A percentile compares a stretch with the other conserved stretches of the same genome.
Evolutionary conservation across 78 protist genomes (phyloP).

Genomic region (Dictyostelium purpureum): DNA sequence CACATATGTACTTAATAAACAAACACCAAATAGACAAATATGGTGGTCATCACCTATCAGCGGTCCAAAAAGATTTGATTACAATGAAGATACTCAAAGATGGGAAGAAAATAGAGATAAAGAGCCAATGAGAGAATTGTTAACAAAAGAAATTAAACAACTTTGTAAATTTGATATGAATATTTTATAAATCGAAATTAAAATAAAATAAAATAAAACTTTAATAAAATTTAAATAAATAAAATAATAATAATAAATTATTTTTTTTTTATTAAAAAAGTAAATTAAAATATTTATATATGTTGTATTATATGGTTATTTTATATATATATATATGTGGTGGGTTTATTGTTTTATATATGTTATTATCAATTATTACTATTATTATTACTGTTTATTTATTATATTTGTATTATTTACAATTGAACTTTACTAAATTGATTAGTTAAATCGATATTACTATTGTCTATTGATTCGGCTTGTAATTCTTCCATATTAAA

Average conservation of each 20-base stretch:
- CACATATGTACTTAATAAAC: conserved; percentile 91
- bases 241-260: not conserved
- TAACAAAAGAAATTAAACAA: conserved; percentile 21
- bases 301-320: not conserved
- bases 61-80: conserved; percentile 85
- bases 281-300: not conserved
- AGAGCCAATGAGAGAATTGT: conserved; percentile 18
- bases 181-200: not conserved
- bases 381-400: not conserved
- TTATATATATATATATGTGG: too few species aligned
- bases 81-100: not conserved
- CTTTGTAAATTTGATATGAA: conserved; percentile 57
- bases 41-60: conserved; percentile 93
- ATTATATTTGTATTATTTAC: not conserved
- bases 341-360: not conserved
- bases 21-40: conserved; percentile 91
- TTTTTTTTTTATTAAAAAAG: not conserved
- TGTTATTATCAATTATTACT: not conserved
- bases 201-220: not conserved
- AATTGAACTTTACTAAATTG: conserved; percentile 11
- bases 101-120: conserved; percentile 63
- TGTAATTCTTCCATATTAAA: conserved; percentile 4
- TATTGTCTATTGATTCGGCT: not conserved
- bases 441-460: not conserved
- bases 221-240: not conserved